Conservation (phyloP, 75 land plant genomes). For the Pinus taeda region DNA sequence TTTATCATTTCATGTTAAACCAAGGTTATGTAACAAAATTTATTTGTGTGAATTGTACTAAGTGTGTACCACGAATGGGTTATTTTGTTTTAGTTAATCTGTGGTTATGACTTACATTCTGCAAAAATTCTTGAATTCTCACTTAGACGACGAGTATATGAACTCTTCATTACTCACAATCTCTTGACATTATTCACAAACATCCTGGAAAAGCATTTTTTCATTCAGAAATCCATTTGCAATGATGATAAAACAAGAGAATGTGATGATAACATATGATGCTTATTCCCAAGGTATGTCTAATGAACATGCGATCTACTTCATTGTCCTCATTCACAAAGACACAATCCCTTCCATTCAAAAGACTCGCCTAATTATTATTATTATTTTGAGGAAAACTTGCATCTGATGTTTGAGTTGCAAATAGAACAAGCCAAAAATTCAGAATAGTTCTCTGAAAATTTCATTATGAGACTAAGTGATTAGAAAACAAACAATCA, state of each 20-base stretch:
- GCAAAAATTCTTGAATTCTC: not conserved
- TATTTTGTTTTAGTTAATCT: no score
- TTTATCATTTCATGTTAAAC: no score
- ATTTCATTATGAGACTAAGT: not conserved
- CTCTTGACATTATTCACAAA: conserved; percentile 4
- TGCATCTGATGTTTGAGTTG: conserved; percentile 34
- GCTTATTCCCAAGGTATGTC: conserved; percentile 97
- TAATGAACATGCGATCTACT: conserved; percentile 87
- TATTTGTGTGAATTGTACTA: no score
- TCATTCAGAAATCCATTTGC: no score
- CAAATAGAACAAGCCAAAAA: not conserved
- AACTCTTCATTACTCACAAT: not conserved
- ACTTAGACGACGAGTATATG: not conserved
- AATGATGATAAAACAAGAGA: not conserved
- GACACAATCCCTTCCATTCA: conserved; percentile 66
- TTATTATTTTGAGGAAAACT: conserved; percentile 15
- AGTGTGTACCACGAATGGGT: no score
- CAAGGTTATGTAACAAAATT: no score
- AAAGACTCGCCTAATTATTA: conserved; percentile 20
- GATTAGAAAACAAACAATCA: conserved; percentile 45
- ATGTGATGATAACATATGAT: no score
- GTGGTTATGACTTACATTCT: no score
- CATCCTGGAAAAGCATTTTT: not conserved
- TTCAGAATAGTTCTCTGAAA: not conserved
- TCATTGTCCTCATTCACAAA: conserved; percentile 87